Percentiles rank a stretch among this genome's conserved stretches.
Evolutionary conservation across 2,329 filamentous ascomycete species (phyloP).

Genomic region (Fusarium azukiicola): DNA sequence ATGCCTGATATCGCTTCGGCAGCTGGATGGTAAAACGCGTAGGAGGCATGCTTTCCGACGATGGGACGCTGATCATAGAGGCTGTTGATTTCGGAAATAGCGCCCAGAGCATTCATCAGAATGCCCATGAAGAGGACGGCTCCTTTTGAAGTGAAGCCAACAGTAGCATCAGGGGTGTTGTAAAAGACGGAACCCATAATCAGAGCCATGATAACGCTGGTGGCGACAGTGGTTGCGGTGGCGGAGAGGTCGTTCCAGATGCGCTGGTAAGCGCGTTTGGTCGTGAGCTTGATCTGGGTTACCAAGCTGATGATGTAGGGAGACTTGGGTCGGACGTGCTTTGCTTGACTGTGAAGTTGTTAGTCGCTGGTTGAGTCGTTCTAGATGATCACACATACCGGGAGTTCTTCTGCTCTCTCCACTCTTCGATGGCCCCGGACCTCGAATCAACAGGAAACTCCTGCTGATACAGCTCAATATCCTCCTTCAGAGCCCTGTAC

Average conservation of each 20-base stretch:
- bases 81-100: slow-evolving; percentile 7
- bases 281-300: slow-evolving; percentile 7
- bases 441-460: not conserved
- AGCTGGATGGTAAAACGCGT: not conserved
- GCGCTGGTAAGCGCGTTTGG: slow-evolving; percentile 7
- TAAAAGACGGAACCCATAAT: slow-evolving; percentile 12
- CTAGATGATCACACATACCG: not conserved
- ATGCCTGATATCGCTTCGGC: not conserved
- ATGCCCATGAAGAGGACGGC: slow-evolving; percentile 3
- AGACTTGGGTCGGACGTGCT: slow-evolving; percentile 5
- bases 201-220: not conserved
- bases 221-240: not conserved
- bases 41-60: not conserved
- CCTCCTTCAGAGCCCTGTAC: not conserved
- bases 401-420: slow-evolving; percentile 2
- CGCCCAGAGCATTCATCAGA: not conserved
- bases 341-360: not conserved
- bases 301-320: slow-evolving; percentile 10
- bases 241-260: slow-evolving; percentile 4
- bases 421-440: not conserved
- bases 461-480: slow-evolving; percentile 18
- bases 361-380: not conserved
- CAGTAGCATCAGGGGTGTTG: not conserved
- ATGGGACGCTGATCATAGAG: not conserved
- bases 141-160: not conserved